Conservation (phyloP, 306 rosid genomes). For the Prunus kanzakura region DNA sequence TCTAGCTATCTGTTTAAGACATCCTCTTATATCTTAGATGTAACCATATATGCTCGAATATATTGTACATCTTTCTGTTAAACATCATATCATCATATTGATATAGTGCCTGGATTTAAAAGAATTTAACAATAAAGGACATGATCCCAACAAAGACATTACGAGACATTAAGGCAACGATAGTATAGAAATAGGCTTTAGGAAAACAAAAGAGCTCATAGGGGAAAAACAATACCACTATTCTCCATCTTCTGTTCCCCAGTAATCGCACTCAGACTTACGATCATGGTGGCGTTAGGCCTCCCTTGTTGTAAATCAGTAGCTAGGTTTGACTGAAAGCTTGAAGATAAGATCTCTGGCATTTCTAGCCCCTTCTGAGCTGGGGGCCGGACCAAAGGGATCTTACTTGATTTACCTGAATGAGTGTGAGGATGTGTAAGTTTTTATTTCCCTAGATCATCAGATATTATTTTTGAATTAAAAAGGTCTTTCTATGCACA, state of each 20-base stretch:
- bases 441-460: background rate
- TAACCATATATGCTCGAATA: too few species aligned
- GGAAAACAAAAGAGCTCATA: background rate
- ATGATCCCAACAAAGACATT: background rate
- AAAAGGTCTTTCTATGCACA: background rate
- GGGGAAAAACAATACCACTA: slow-evolving; percentile 24
- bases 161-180: background rate
- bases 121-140: too few species aligned
- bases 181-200: background rate
- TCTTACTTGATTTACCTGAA: slow-evolving; percentile 44
- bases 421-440: background rate
- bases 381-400: slow-evolving; percentile 23
- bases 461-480: background rate
- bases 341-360: slow-evolving; percentile 17
- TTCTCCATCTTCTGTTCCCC: slow-evolving; percentile 12
- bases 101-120: too few species aligned
- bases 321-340: slow-evolving; percentile 26
- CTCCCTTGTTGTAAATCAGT: slow-evolving; percentile 24
- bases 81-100: too few species aligned
- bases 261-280: slow-evolving; percentile 5
- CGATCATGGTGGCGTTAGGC: slow-evolving; percentile 4
- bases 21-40: too few species aligned
- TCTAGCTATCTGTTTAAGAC: background rate
- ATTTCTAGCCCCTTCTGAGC: slow-evolving; percentile 20
- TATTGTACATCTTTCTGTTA: too few species aligned